phyloP scores from a whole-genome alignment of 2,329 filamentous ascomycete species.

The Incumbomyces lentus region DNA sequence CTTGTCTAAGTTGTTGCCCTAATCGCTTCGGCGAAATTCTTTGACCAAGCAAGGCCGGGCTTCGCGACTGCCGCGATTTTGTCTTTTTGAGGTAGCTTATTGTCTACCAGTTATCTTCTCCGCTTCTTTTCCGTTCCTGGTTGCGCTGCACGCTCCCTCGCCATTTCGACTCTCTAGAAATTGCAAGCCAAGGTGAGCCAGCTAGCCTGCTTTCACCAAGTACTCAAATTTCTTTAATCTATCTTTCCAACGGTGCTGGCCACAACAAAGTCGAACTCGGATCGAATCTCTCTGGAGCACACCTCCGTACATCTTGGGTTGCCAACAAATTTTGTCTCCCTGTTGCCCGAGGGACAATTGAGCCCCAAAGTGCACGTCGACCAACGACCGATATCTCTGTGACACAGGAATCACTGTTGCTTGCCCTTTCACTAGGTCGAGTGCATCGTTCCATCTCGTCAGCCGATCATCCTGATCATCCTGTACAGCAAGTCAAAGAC shows the following conservation, averaged over 20 bases:
- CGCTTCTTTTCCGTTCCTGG: too few species aligned
- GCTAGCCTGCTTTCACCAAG: too few species aligned
- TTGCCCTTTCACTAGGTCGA: conserved; percentile 9
- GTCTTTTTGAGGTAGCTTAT: too few species aligned
- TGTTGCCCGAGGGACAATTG: too few species aligned
- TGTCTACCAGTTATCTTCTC: too few species aligned
- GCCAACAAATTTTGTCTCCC: too few species aligned
- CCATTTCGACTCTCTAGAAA: not conserved
- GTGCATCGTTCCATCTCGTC: not conserved
- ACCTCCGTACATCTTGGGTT: too few species aligned
- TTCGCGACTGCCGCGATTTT: too few species aligned
- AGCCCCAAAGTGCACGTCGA: not conserved
- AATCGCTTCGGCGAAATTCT: not conserved
- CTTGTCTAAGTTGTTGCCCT: not conserved
- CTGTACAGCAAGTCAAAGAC: too few species aligned
- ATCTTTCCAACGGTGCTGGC: not conserved
- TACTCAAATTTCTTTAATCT: not conserved
- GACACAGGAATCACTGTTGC: not conserved
- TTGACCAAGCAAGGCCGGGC: too few species aligned
- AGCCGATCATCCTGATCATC: too few species aligned
- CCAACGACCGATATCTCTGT: not conserved
- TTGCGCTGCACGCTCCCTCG: too few species aligned
- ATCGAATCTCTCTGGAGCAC: not conserved
- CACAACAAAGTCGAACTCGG: not conserved
- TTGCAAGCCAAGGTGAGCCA: not conserved